Evolutionary conservation across 78 protist genomes (phyloP).

Genomic region (Dictyostelium capitatum): DNA sequence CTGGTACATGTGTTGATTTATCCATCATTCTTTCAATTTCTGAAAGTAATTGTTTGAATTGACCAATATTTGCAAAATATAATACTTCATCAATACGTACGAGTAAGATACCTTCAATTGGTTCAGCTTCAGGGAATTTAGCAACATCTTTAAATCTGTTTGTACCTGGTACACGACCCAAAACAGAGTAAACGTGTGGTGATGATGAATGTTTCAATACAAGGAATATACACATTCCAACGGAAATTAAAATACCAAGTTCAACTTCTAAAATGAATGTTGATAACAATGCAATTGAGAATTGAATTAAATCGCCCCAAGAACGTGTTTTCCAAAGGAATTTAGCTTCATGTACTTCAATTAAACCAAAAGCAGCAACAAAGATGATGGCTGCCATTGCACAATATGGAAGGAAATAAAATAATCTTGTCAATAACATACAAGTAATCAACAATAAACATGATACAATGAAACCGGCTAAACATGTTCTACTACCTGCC

Average conservation of each 20-base stretch:
- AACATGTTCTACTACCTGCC: conserved; percentile 70
- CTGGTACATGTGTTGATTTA: conserved; percentile 24
- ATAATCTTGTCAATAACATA: conserved; percentile 63
- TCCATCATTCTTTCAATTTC: conserved; percentile 82
- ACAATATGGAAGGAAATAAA: conserved; percentile 51
- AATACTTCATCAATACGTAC: conserved; percentile 74
- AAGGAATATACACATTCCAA: conserved; percentile 79
- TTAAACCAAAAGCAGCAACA: conserved; percentile 79
- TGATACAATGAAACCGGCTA: conserved; percentile 54
- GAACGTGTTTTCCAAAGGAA: conserved; percentile 82
- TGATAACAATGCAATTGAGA: conserved; percentile 46
- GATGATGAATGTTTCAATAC: conserved; percentile 77
- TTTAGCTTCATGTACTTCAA: conserved; percentile 70
- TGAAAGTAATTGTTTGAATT: conserved; percentile 70
- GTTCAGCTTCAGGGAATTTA: conserved; percentile 82
- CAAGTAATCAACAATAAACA: conserved; percentile 48
- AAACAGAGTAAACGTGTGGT: conserved; percentile 80
- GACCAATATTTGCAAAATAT: conserved; percentile 77
- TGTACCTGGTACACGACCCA: conserved; percentile 75
- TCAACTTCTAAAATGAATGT: conserved; percentile 82
- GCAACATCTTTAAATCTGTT: conserved; percentile 80
- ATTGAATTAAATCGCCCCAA: conserved; percentile 71
- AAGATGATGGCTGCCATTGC: conserved; percentile 79
- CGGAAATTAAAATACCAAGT: conserved; percentile 69
- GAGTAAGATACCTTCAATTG: conserved; percentile 78